Evolutionary conservation across 2,329 filamentous ascomycete species (phyloP).

Genomic region (Aaosphaeria pasadenensis): DNA sequence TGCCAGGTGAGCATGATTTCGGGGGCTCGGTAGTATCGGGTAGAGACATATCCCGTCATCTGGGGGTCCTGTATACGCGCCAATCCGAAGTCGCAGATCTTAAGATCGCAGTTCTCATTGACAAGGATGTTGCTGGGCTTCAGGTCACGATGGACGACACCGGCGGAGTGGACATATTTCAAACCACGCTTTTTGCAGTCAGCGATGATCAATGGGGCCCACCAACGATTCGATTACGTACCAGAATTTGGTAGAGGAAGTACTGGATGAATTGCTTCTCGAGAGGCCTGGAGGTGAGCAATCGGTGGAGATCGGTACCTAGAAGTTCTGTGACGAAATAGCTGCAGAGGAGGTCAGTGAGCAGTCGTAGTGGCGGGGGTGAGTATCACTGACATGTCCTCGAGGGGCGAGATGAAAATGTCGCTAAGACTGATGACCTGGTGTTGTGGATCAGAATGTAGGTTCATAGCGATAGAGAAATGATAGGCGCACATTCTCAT

Average conservation of each 20-base stretch:
- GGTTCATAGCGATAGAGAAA: background rate
- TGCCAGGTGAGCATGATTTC: slow-evolving; percentile 99
- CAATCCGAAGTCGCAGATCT: slow-evolving; percentile 98
- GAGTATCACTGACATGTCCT: slow-evolving; percentile 76
- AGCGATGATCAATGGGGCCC: slow-evolving; percentile 10
- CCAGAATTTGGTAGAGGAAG: slow-evolving; percentile 98
- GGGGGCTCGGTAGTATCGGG: slow-evolving; percentile 95
- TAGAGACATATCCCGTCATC: slow-evolving; percentile 99
- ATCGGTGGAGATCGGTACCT: slow-evolving; percentile 91
- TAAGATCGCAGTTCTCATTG: slow-evolving; percentile 99
- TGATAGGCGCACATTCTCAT: slow-evolving; percentile 75
- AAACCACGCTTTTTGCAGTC: slow-evolving; percentile 69
- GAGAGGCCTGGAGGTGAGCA: slow-evolving; percentile 89
- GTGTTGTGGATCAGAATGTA: background rate
- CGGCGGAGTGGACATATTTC: slow-evolving; percentile 98
- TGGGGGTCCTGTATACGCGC: slow-evolving; percentile 98
- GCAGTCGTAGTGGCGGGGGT: slow-evolving; percentile 4
- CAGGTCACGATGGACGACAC: slow-evolving; percentile 94
- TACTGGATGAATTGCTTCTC: slow-evolving; percentile 99
- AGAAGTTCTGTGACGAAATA: slow-evolving; percentile 98
- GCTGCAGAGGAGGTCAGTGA: slow-evolving; percentile 46
- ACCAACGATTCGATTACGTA: slow-evolving; percentile 46
- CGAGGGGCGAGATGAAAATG: slow-evolving; percentile 98
- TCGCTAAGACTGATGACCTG: slow-evolving; percentile 95
- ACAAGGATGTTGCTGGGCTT: slow-evolving; percentile 99